phyloP scores from a whole-genome alignment of 2,329 filamentous ascomycete species.

The Parastagonospora nodorum region DNA sequence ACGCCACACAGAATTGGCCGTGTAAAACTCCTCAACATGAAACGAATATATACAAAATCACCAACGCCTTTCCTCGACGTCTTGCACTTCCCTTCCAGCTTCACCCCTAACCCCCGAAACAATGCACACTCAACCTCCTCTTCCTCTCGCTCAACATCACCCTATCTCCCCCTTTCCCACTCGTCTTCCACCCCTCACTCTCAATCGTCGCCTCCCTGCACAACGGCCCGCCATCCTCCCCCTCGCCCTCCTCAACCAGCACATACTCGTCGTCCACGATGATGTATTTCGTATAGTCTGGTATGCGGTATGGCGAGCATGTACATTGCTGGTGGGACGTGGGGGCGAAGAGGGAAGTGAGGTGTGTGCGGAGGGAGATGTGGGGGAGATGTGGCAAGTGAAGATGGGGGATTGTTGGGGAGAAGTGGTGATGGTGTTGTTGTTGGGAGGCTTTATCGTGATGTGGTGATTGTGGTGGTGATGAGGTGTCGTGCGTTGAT shows the following conservation, averaged over 20 bases:
- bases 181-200: slow-evolving; percentile 28
- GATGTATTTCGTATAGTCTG: background rate
- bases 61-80: too few relatives aligned
- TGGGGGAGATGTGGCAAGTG: slow-evolving; percentile 14
- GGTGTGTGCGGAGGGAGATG: slow-evolving; percentile 13
- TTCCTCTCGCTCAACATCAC: background rate
- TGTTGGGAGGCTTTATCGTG: too few relatives aligned
- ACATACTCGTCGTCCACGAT: slow-evolving; percentile 19
- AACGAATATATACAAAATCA: too few relatives aligned
- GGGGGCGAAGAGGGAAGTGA: slow-evolving; percentile 22
- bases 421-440: slow-evolving; percentile 3
- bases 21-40: too few relatives aligned
- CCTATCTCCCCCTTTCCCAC: background rate
- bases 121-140: slow-evolving; percentile 18
- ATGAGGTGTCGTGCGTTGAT: too few relatives aligned
- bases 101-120: slow-evolving; percentile 2
- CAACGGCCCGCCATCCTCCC: slow-evolving; percentile 24
- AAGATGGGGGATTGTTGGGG: too few relatives aligned
- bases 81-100: background rate
- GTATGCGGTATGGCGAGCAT: slow-evolving; percentile 8
- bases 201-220: slow-evolving; percentile 21
- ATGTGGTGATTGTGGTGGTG: background rate
- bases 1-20: too few relatives aligned
- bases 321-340: slow-evolving; percentile 16
- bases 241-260: slow-evolving; percentile 13